Evolutionary conservation across 1,139 yeast genomes (phyloP), one percentile per base, ranked within the genome.

Genomic region (Meyerozyma carpophila): DNA sequence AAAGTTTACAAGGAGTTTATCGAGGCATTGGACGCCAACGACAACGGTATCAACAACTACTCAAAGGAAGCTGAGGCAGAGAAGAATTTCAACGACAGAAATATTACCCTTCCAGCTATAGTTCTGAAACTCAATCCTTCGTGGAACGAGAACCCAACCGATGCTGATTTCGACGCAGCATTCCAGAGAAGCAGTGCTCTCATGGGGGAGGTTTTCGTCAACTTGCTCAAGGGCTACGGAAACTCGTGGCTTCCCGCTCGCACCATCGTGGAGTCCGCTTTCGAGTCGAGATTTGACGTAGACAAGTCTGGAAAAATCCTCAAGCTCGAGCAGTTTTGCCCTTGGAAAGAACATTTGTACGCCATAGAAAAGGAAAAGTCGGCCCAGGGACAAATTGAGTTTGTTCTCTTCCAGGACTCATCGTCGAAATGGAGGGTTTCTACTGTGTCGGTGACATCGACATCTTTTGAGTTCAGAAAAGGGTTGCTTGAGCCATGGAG

Each of bases 271-370:
- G 75, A 76, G 52, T 66, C 70, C n/a, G 90, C 96, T 0, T 78
- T 89, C 54, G 68, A 69, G 5, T 55, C 65, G 16, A 73, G 93
- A 63, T 68, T 66, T 43, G 65, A 75, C 3, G 74, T 75, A 36
- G 82, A 84, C 54, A 54, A 66, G 47, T 73, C 84, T 25, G 96
- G 96, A 27, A 79, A 83, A 51, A 82, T 93, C 41, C 59, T 94
- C 11, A 73, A 87, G 3, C 74, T 93, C 51, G 81, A 78, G 18
- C 77, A 75, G 50, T 88, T 84, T 60, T 86, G 90, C 47, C 95
- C 96, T 42, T 93, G 98, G 98, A 91, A 90, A 63, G 96, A 89
- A 57, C 98, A 93, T 61, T 70, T 93, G 44, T 87, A 82, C 59
- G 72, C 73, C 36, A 74, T 89, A 51, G 98, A 90, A 63, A 75